Base-by-base conservation (phyloP, 352 stramenopile genomes). In the Phytopythium mirpurense region DNA sequence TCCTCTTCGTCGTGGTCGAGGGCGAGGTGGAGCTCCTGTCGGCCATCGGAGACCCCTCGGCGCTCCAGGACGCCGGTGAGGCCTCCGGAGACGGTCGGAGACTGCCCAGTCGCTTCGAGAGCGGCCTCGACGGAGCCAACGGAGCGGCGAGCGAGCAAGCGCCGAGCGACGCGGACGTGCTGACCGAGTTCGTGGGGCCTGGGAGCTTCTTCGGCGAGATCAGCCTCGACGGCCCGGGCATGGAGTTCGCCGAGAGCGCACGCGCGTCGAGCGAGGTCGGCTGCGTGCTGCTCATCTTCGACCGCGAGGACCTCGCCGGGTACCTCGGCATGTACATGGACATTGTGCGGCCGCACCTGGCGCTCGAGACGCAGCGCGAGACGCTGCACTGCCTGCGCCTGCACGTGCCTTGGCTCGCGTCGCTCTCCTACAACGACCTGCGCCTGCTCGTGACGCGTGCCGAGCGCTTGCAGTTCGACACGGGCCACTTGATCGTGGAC, bases 311-410 rank as follows among this genome's bases (percentile, higher is more conserved):
- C 53, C 37, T 90, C 8, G 76, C 64, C 41, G 71, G 73, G 2
- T 90, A 87, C 49, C 65, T 88, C 9, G 63, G 65, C 14, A 68
- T 74, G 51, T 87, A 90, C 51, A 78, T 90, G 65, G 75, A 88
- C 51, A 73, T 87, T 27, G 70, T 90, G 44, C 65, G 57, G 4
- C 67, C 77, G 21, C 77, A 90, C 31, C 44, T 90, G n/a, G 57
- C 50, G 10, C 75, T 84, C 43, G 74, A 85, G 53, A 65, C 50
- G 15, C 62, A 72, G 50, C 81, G 74, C 19, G 72, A 88, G 50
- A 37, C 83, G 10, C 65, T 90, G 12, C 56, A 71, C 21, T 65
- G 51, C 27, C 66, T 82, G 27, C 74, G 74, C 0, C 31, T 62
- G 16, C 53, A 67, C 46, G 62, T 88, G 2, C 49, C 76, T 15